phyloP scores from a whole-genome alignment of 2,329 filamentous ascomycete genomes.

The Monascus ruber region DNA sequence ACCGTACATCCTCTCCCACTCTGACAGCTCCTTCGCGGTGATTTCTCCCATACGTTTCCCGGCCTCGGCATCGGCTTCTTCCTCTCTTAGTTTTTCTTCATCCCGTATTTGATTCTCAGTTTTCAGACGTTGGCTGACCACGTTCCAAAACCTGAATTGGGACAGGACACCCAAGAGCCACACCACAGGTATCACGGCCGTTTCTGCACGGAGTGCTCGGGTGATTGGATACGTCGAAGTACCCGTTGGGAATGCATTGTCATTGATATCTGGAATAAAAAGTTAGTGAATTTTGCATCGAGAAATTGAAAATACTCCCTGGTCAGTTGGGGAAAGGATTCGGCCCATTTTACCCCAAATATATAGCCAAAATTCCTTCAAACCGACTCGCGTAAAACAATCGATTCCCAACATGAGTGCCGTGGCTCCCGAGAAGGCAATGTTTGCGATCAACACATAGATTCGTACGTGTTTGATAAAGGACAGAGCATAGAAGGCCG shows the following conservation, averaged over 20 bases:
- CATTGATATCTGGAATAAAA: conserved; percentile 50
- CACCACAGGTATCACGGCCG: conserved; percentile 65
- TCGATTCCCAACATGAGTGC: conserved; percentile 74
- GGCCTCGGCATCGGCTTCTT: conserved; percentile 56
- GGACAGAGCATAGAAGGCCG: conserved; percentile 59
- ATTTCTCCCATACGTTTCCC: conserved; percentile 47
- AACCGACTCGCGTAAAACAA: conserved; percentile 75
- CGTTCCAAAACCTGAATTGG: conserved; percentile 75
- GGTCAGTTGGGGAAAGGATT: neutral
- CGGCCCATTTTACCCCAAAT: conserved; percentile 53
- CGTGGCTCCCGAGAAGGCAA: conserved; percentile 73
- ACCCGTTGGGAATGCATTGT: conserved; percentile 64
- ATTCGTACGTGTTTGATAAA: conserved; percentile 67
- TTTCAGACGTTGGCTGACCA: conserved; percentile 49
- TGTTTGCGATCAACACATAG: conserved; percentile 64
- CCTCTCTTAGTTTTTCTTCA: conserved; percentile 45
- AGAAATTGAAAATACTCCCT: conserved; percentile 1
- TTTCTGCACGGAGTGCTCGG: conserved; percentile 73
- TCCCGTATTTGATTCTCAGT: conserved; percentile 35
- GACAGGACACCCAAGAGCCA: conserved; percentile 66
- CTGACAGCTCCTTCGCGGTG: conserved; percentile 31
- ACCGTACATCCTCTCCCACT: conserved; percentile 70
- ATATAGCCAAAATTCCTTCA: conserved; percentile 95
- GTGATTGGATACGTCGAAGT: conserved; percentile 75
- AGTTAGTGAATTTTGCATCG: conserved; percentile 8